These are phyloP conservation scores for Aspergillus sparsus DNA, from an alignment of 495 filamentous ascomycete genomes.

Conservation along the genomic window DNA sequence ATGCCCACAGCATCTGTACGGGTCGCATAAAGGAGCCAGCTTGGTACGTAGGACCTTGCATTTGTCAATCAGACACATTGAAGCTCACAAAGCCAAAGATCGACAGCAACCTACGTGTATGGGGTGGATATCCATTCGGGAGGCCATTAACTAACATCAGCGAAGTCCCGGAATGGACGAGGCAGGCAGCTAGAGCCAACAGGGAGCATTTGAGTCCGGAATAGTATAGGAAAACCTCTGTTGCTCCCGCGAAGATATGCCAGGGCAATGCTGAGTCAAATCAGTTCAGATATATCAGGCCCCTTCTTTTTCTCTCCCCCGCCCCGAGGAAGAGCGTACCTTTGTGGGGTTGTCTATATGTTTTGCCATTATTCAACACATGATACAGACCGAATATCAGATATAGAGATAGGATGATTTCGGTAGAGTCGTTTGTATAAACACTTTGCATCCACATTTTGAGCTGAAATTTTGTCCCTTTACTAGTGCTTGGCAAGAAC, in stretches of 20 bases:
- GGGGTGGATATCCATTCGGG: conserved; percentile 17
- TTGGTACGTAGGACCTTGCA: conserved; percentile 18
- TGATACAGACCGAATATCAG: conserved; percentile 13
- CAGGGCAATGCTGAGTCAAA: conserved; percentile 8
- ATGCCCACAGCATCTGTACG: conserved; percentile 15
- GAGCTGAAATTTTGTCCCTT: too few species aligned
- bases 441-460: background rate
- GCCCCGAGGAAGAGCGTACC: background rate
- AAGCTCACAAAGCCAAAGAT: too few species aligned
- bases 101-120: conserved; percentile 5
- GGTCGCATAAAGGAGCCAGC: conserved; percentile 11
- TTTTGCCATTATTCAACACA: conserved; percentile 4
- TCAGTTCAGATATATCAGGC: background rate
- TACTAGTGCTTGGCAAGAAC: too few species aligned
- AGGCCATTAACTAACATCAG: conserved; percentile 13
- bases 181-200: conserved; percentile 10
- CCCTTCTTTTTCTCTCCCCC: background rate
- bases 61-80: background rate
- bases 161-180: conserved; percentile 11
- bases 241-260: conserved; percentile 6
- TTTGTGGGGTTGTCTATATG: conserved; percentile 6
- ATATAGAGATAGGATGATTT: conserved; percentile 9
- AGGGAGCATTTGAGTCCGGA: conserved; percentile 5
- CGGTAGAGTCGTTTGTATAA: conserved; percentile 14
- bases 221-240: conserved; percentile 15